A percentile compares a stretch with the other conserved stretches of the same genome.
phyloP scores from a whole-genome alignment of 345 rosid species.

The Syzygium jambos region DNA sequence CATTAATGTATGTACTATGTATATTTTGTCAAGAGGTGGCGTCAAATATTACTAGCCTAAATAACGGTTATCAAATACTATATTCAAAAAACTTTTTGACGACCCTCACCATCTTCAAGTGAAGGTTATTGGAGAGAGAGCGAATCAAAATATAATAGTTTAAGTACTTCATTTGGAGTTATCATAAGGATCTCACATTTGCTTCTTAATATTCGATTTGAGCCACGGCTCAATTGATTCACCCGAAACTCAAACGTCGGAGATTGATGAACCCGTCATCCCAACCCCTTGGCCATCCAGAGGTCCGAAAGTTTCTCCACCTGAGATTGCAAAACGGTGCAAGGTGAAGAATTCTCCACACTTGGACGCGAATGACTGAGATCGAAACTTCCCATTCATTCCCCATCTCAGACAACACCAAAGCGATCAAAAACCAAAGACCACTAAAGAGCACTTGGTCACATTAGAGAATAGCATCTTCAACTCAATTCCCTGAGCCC shows the following conservation, averaged over 20 bases:
- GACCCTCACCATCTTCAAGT: not conserved
- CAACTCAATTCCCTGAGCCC: not conserved
- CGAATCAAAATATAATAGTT: not conserved
- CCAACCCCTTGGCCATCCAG: not conserved
- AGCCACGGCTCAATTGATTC: not conserved
- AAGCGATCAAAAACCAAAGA: not conserved
- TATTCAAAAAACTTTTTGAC: not conserved
- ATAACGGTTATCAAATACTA: not conserved
- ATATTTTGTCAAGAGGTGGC: not conserved
- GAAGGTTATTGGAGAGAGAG: not conserved
- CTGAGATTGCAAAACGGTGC: not conserved
- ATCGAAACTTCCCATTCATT: not conserved
- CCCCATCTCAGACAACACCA: not conserved
- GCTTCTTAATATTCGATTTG: not conserved
- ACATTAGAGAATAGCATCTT: not conserved
- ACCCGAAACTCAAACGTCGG: not conserved
- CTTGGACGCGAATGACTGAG: not conserved
- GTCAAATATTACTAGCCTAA: not conserved
- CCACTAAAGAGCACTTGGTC: not conserved
- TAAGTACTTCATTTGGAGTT: rapidly evolving
- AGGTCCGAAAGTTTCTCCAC: not conserved
- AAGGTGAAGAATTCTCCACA: not conserved
- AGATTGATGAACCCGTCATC: not conserved
- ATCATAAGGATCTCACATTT: not conserved
- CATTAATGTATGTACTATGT: not conserved